Evolutionary conservation across 768 basidiomycete genomes (phyloP), one percentile per base, ranked within the genome.

Genomic region (Psilocybe cyanescens): DNA sequence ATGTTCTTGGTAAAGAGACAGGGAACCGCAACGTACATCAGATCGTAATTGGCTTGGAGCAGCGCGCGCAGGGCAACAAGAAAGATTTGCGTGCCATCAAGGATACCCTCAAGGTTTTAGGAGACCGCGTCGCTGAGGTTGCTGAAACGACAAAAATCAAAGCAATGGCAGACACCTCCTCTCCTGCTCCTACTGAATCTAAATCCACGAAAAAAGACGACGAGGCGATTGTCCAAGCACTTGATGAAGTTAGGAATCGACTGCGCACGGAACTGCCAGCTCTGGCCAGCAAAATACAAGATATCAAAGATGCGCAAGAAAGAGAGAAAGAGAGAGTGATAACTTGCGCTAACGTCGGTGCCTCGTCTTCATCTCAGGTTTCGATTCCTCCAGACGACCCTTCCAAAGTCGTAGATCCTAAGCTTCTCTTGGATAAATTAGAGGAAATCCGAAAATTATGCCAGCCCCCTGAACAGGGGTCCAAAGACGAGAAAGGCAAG

Each of bases 171-270:
- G 48, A 50, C 49, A 14, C 47, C n/a, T 29, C 54, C 50, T 11
- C 49, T 4, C 5, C 47, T 11, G 28, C 52, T 47, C 30, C 49
- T 11, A 59, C 29, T 17, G 30, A 11, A n/a, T 16, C 9, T 17
- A 33, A 53, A 16, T 12, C 8, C 5, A 28, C 31, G 12, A 35
- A 35, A n/a, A 47, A 57, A 33, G 59, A 50, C 28, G 53, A 54
- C 37, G 58, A 63, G 5, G 65, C 17, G 8, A 55, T 80, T 5
- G 56, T 72, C 30, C 70, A 65, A 35, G 75, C 75, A 57, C 65
- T 84, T 41, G 79, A 77, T 30, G 79, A 73, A 14, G 70, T 85
- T 45, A 73, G 76, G 54, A 55, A 58, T 2, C 77, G 76, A n/a
- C 65, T 87, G 55, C 73, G 72, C 11, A 67, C 68, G 7, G 72